A percentile compares a stretch with the other conserved stretches of the same genome.
Conservation (phyloP, 78 protist genomes). For the Chrysochromulina parva region DNA sequence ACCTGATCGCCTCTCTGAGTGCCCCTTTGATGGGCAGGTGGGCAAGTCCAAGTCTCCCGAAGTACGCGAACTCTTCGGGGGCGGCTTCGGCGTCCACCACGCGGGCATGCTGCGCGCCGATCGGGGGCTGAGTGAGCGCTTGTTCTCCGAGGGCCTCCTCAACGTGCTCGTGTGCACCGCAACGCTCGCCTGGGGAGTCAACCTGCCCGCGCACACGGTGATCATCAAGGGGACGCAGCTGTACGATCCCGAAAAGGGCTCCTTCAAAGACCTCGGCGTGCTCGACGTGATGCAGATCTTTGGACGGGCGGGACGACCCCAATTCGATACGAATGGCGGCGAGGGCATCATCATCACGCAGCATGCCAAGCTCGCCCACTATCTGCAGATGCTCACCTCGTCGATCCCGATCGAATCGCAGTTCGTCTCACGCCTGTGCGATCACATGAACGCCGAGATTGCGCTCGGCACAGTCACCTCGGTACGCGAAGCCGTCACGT, state of each 20-base stretch:
- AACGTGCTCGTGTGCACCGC: constrained; percentile 90
- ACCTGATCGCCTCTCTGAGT: too few species aligned
- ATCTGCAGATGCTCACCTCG: constrained; percentile 50
- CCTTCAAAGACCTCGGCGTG: constrained; percentile 82
- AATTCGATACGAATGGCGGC: constrained; percentile 82
- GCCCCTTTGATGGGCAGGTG: background rate
- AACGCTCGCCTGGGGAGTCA: constrained; percentile 99
- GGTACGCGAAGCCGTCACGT: constrained; percentile 86
- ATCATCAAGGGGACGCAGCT: constrained; percentile 95
- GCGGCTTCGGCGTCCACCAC: constrained; percentile 86
- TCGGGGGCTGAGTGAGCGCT: constrained; percentile 85
- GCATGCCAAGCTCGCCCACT: constrained; percentile 79
- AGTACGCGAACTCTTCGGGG: background rate
- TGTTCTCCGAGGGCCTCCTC: constrained; percentile 81
- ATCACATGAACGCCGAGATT: constrained; percentile 96
- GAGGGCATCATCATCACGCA: constrained; percentile 86
- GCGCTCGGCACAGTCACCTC: constrained; percentile 94
- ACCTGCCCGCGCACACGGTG: constrained; percentile 97
- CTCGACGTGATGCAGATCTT: constrained; percentile 96
- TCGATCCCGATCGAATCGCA: constrained; percentile 14
- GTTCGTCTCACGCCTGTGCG: constrained; percentile 58
- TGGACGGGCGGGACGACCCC: constrained; percentile 99
- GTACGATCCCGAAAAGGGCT: constrained; percentile 65
- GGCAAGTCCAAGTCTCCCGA: background rate
- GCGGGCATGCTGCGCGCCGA: constrained; percentile 95